Base-by-base conservation (phyloP, 306 rosid species). In the Parietaria judaica region DNA sequence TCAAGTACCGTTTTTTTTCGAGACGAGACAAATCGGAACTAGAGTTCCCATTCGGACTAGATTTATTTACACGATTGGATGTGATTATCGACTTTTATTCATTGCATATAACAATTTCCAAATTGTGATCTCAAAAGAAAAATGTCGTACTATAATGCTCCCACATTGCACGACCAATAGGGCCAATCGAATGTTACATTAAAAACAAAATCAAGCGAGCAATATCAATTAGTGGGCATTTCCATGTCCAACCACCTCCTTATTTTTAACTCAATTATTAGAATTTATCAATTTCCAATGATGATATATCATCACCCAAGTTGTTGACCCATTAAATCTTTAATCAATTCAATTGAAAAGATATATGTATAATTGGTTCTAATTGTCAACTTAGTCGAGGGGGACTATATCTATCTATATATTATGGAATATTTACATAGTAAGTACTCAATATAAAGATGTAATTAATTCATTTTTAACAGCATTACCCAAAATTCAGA, bases 371-470 rank as follows among this genome's bases (percentile, higher is more conserved):
- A 13, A 54, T 39, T 12, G 55, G 36, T 69, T 69, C 69, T 69
- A 53, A 61, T 13, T 75, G 78, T 77, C 78, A 80, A 72, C 76
- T 65, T 62, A 51, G 36, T 64, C 65, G 47, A 37, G 60, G 54
- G 56, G 51, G 63, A 56, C 61, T 44, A 3, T 11, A 31, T 56
- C 31, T 6, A 56, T 4, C 8, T 56, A 17, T 31, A 2, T 23
- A 23, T 23, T 23, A 23, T 23, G 31, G 31, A 2, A 23, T 23
- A 23, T 23, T 23, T 23, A 23, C 31, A 23, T 0, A 23, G 31
- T 23, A 23, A 23, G 31, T 23, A 23, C 31, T 23, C 31, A 23
- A 23, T 23, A 23, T 23, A 23, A 23, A 23, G 31, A 23, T 23
- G 31, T 23, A 23, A 23, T 23, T 23, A 23, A 23, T 23, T 23